A percentile compares a stretch with the other conserved stretches of the same genome.
Evolutionary conservation across 2,329 filamentous ascomycete genomes (phyloP).

Genomic region (Aspergillus niger): DNA sequence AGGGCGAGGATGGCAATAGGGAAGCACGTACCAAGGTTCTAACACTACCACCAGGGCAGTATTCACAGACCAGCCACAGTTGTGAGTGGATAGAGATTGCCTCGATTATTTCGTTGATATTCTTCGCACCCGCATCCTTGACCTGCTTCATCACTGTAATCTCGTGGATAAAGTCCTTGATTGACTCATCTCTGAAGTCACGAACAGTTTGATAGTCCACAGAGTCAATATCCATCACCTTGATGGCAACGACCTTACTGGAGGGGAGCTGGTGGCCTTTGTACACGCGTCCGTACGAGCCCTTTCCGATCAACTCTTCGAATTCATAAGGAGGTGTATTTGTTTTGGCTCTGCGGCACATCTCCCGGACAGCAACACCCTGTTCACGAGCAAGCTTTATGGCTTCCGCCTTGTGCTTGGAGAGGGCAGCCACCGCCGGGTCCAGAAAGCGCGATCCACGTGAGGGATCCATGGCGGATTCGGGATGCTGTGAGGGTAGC

Average conservation of each 20-base stretch:
- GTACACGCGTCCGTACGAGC: conserved; percentile 54
- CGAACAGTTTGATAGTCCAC: conserved; percentile 50
- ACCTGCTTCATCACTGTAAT: conserved; percentile 64
- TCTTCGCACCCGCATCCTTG: conserved; percentile 62
- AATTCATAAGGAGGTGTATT: conserved; percentile 51
- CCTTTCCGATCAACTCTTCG: conserved; percentile 55
- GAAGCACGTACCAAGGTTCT: conserved; percentile 59
- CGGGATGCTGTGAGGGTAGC: not conserved
- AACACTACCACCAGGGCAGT: conserved; percentile 67
- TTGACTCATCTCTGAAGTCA: conserved; percentile 52
- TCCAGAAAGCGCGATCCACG: conserved; percentile 41
- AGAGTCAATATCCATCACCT: conserved; percentile 54
- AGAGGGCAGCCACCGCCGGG: conserved; percentile 48
- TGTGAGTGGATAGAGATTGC: conserved; percentile 65
- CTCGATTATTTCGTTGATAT: conserved; percentile 66
- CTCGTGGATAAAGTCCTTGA: conserved; percentile 61
- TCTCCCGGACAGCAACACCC: conserved; percentile 47
- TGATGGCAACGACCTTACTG: conserved; percentile 51
- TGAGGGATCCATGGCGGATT: conserved; percentile 21
- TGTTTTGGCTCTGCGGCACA: conserved; percentile 49
- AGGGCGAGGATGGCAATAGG: not conserved
- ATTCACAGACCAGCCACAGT: conserved; percentile 68
- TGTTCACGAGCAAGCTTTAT: conserved; percentile 51
- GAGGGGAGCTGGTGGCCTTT: conserved; percentile 47
- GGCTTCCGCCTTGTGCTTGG: conserved; percentile 52